phyloP scores from a whole-genome alignment of 2,329 filamentous ascomycete genomes.

The Fusarium cicatricum region DNA sequence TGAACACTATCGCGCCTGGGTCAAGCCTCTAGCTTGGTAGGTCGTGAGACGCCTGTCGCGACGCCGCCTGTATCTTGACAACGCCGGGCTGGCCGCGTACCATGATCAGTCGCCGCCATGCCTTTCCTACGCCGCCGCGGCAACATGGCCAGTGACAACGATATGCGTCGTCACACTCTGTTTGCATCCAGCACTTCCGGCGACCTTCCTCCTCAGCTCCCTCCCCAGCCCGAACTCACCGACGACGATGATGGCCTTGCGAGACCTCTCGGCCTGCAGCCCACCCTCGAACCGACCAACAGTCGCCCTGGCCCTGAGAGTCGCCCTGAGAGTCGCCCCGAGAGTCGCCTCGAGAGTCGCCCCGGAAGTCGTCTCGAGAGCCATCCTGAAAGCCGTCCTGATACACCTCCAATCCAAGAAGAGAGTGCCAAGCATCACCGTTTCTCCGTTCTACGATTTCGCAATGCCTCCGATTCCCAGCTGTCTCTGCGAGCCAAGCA shows the following conservation, averaged over 20 bases:
- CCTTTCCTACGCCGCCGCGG: conserved; percentile 69
- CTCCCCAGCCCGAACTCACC: conserved; percentile 33
- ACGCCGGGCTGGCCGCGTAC: conserved; percentile 43
- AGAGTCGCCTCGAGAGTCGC: conserved; percentile 9
- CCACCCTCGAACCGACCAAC: conserved; percentile 39
- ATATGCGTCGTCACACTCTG: conserved; percentile 63
- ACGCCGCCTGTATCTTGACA: conserved; percentile 29
- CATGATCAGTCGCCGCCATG: conserved; percentile 58
- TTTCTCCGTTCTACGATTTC: conserved; percentile 80
- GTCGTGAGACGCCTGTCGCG: conserved; percentile 37
- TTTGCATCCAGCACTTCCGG: conserved; percentile 43
- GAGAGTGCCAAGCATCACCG: conserved; percentile 65
- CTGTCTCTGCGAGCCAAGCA: conserved; percentile 78
- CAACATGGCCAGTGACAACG: conserved; percentile 66
- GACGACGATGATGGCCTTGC: conserved; percentile 23
- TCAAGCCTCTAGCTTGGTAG: conserved; percentile 40
- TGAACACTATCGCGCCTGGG: conserved; percentile 32
- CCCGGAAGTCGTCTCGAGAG: conserved; percentile 14
- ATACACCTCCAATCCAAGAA: conserved; percentile 62
- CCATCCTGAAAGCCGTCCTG: conserved; percentile 46
- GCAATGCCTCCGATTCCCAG: conserved; percentile 93
- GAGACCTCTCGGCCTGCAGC: conserved; percentile 33
- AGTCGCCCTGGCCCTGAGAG: conserved; percentile 23
- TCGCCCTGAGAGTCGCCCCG: conserved; percentile 47
- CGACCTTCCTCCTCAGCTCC: conserved; percentile 39